Evolutionary conservation across 495 filamentous ascomycete species (phyloP).

Genomic region (Neurospora tetrasperma): DNA sequence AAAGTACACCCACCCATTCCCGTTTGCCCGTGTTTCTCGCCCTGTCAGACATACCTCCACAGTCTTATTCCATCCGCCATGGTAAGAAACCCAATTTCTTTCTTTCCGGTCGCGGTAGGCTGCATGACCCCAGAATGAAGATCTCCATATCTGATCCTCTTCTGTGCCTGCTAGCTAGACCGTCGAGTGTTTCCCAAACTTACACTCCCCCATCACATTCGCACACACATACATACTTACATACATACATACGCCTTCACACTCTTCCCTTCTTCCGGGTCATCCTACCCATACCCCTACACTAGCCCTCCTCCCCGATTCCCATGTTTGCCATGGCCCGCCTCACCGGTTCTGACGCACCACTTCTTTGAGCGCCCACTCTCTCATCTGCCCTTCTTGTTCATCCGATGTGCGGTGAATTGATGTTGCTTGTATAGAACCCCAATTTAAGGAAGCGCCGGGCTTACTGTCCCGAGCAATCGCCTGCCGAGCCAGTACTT

Average conservation of each 20-base stretch:
- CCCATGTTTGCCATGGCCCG: constrained; percentile 10
- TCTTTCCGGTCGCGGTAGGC: constrained; percentile 17
- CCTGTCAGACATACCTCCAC: neutral
- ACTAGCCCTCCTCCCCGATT: constrained; percentile 20
- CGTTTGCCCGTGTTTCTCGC: constrained; percentile 21
- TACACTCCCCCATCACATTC: constrained; percentile 8
- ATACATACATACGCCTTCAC: neutral
- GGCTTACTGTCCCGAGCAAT: constrained; percentile 32
- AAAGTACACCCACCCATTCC: constrained; percentile 15
- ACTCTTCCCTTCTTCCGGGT: constrained; percentile 9
- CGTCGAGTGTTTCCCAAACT: constrained; percentile 2
- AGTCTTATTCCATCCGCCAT: constrained; percentile 20
- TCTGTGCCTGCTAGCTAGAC: constrained; percentile 7
- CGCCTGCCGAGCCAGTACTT: constrained; percentile 29
- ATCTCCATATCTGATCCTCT: constrained; percentile 12
- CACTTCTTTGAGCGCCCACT: constrained; percentile 9
- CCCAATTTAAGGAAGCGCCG: constrained; percentile 39
- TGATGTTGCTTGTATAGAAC: constrained; percentile 40
- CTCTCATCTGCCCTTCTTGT: constrained; percentile 10
- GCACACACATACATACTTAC: neutral
- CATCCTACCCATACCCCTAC: constrained; percentile 21
- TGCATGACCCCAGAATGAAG: constrained; percentile 19
- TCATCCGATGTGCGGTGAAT: constrained; percentile 29
- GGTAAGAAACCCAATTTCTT: constrained; percentile 29
- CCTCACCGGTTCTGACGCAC: constrained; percentile 21